Conservation (phyloP, 164 flowering plant species). For the Dillenia turbinata region DNA sequence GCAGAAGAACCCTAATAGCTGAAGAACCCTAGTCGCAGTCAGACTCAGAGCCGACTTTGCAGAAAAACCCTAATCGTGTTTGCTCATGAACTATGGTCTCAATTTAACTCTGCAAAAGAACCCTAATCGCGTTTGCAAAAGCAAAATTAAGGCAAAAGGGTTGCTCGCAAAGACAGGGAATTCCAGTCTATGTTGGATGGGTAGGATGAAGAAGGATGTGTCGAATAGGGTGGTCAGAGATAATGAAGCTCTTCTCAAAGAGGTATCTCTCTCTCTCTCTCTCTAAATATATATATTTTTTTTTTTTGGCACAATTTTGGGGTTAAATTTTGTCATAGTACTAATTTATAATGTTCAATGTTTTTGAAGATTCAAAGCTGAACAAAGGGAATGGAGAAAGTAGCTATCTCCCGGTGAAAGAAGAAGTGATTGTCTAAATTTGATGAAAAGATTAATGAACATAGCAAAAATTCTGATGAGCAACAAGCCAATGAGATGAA, state of each 20-base stretch:
- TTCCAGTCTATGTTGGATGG: constrained; percentile 64
- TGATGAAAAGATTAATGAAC: constrained; percentile 20
- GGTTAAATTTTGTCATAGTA: too few relatives aligned
- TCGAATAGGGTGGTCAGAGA: constrained; percentile 55
- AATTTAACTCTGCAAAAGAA: too few relatives aligned
- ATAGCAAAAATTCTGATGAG: constrained; percentile 12
- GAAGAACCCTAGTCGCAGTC: too few relatives aligned
- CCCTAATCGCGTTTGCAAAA: too few relatives aligned
- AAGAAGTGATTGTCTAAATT: constrained; percentile 36
- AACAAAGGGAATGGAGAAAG: constrained; percentile 41
- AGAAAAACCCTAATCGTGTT: too few relatives aligned
- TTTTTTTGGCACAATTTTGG: too few relatives aligned
- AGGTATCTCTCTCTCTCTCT: constrained; percentile 38
- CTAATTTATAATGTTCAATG: not conserved
- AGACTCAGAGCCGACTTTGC: too few relatives aligned
- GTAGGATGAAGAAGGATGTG: constrained; percentile 65
- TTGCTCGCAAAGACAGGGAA: too few relatives aligned
- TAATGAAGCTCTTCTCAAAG: constrained; percentile 59
- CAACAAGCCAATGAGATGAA: constrained; percentile 1
- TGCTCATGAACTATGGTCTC: too few relatives aligned
- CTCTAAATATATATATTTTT: not conserved
- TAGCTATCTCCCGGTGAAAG: constrained; percentile 32
- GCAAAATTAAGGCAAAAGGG: too few relatives aligned
- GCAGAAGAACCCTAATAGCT: too few relatives aligned
- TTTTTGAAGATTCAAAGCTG: constrained; percentile 52